Evolutionary conservation across 192 early-diverging fungal species (phyloP).

Genomic region (Coemansia sp.): DNA sequence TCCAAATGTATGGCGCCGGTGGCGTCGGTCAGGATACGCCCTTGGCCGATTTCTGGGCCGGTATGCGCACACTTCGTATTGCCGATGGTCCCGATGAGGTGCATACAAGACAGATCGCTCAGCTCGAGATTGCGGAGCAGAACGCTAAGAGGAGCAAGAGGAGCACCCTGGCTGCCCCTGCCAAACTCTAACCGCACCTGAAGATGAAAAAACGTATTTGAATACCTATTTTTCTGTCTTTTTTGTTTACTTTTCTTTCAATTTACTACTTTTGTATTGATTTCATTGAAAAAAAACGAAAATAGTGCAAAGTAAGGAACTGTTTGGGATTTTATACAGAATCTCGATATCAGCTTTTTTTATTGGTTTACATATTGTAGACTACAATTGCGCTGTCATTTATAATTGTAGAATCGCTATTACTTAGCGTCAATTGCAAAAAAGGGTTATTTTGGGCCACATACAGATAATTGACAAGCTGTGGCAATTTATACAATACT

Average conservation of each 20-base stretch:
- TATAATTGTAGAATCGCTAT: neutral
- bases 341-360: neutral
- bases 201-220: too few relatives aligned
- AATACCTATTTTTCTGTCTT: neutral
- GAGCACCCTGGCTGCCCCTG: neutral
- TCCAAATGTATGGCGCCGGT: conserved; percentile 92
- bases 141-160: conserved; percentile 28
- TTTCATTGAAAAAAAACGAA: too few relatives aligned
- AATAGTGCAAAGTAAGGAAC: neutral
- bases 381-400: neutral
- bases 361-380: neutral
- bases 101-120: conserved; percentile 81
- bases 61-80: conserved; percentile 79
- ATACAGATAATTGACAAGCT: too few relatives aligned
- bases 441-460: too few relatives aligned
- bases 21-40: conserved; percentile 86
- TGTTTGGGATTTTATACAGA: neutral
- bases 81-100: conserved; percentile 96
- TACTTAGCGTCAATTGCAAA: too few relatives aligned
- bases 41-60: conserved; percentile 80
- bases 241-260: neutral
- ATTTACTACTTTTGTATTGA: neutral
- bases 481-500: too few relatives aligned
- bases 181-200: conserved; percentile 21
- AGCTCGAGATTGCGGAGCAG: conserved; percentile 64